These are phyloP conservation scores for Chytriomyces hyalinus DNA, from an alignment of 192 early-diverging fungal genomes.

Conservation along the genomic window DNA sequence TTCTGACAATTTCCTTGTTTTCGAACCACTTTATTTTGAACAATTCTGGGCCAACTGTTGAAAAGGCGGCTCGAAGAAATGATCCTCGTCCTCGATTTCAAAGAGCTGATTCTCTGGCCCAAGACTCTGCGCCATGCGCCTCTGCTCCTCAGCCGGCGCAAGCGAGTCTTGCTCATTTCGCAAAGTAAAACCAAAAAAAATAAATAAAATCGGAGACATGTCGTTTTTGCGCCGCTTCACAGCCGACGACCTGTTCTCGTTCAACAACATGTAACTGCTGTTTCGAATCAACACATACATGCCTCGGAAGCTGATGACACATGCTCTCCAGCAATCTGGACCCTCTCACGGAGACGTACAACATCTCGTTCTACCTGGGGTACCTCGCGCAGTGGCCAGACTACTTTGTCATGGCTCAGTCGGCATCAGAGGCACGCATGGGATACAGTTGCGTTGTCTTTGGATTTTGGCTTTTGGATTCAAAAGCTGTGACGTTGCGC, in stretches of 20 bases:
- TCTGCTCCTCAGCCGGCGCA: neutral
- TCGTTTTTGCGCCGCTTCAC: constrained; percentile 65
- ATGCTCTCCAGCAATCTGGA: constrained; percentile 77
- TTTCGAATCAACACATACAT: neutral
- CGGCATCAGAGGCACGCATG: constrained; percentile 73
- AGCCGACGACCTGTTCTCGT: constrained; percentile 90
- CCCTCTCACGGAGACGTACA: constrained; percentile 94
- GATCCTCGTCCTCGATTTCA: neutral
- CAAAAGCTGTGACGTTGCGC: neutral
- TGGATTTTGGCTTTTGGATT: neutral
- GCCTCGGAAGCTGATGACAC: neutral
- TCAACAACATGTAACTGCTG: constrained; percentile 82
- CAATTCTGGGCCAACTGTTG: constrained; percentile 1
- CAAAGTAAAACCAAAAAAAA: neutral
- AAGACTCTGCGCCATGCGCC: neutral
- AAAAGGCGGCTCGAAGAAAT: constrained; percentile 22
- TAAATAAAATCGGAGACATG: constrained; percentile 16
- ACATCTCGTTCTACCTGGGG: constrained; percentile 89
- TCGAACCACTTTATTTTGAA: no score
- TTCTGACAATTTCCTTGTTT: no score
- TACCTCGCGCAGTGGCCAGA: constrained; percentile 96
- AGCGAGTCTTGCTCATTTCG: neutral
- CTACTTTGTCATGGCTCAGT: constrained; percentile 84
- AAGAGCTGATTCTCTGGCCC: neutral
- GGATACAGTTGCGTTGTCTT: constrained; percentile 71